Percentiles rank a stretch among this genome's conserved stretches.
phyloP scores from a whole-genome alignment of 2,329 filamentous ascomycete species.

The Fusarium sp. region DNA sequence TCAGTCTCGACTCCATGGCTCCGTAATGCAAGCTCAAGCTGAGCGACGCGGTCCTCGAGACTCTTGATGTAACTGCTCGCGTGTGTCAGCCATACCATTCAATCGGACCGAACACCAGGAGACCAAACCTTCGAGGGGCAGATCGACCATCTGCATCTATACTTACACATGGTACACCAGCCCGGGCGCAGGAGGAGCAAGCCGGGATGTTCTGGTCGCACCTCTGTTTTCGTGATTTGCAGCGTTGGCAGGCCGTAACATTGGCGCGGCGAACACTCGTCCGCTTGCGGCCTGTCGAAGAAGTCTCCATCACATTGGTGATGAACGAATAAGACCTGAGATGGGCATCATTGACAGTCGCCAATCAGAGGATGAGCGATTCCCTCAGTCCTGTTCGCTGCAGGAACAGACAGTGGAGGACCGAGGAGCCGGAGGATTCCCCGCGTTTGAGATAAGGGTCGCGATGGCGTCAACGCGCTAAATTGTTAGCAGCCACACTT shows the following conservation, averaged over 20 bases:
- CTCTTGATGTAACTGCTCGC: conserved; percentile 40
- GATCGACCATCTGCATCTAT: conserved; percentile 28
- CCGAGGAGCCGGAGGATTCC: neutral
- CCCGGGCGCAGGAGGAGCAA: conserved; percentile 30
- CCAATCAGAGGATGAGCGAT: neutral
- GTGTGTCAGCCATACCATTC: neutral
- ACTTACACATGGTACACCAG: conserved; percentile 28
- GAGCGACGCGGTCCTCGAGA: conserved; percentile 41
- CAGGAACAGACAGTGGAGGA: neutral
- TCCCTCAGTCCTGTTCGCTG: neutral
- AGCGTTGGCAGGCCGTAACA: conserved; percentile 35
- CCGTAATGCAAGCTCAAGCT: conserved; percentile 30
- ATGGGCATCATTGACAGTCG: no score
- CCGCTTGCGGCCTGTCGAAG: neutral
- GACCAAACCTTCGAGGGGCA: conserved; percentile 27
- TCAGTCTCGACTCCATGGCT: conserved; percentile 14
- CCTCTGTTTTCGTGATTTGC: conserved; percentile 37
- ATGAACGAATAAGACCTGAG: neutral
- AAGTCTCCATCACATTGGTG: conserved; percentile 1
- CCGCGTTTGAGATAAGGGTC: neutral
- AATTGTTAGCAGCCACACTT: neutral
- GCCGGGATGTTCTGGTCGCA: conserved; percentile 40
- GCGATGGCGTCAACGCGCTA: conserved; percentile 7
- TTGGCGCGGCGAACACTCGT: conserved; percentile 33
- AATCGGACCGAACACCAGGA: neutral